phyloP scores from a whole-genome alignment of 1,284 basidiomycete genomes.

The Ustilago hordei region DNA sequence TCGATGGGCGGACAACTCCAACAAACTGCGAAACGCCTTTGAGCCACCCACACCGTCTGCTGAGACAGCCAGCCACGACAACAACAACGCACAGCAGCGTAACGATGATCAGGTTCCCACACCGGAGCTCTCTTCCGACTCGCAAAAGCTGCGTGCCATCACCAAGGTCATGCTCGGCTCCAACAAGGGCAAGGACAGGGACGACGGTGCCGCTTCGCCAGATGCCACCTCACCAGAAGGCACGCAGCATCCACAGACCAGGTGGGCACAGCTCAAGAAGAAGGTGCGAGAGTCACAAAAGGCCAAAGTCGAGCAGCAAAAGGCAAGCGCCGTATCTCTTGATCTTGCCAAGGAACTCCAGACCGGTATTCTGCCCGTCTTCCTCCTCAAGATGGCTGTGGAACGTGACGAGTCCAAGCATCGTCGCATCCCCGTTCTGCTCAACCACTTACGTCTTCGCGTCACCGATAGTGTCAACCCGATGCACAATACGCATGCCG shows the following conservation, averaged over 20 bases:
- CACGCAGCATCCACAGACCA: slow-evolving; percentile 25
- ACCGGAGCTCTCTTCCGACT: slow-evolving; percentile 43
- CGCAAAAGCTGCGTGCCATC: slow-evolving; percentile 47
- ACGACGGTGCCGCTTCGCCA: slow-evolving; percentile 18
- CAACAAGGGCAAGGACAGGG: slow-evolving; percentile 23
- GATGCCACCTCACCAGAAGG: slow-evolving; percentile 15
- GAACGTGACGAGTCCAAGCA: slow-evolving; percentile 89
- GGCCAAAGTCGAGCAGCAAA: slow-evolving; percentile 43
- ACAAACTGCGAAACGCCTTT: slow-evolving; percentile 49
- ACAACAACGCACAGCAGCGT: slow-evolving; percentile 5
- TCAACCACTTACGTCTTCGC: slow-evolving; percentile 85
- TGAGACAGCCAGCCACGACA: slow-evolving; percentile 7
- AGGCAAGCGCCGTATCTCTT: slow-evolving; percentile 38
- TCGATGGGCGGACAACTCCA: slow-evolving; percentile 47
- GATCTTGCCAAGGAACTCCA: slow-evolving; percentile 53
- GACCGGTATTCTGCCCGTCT: slow-evolving; percentile 51
- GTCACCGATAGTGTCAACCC: slow-evolving; percentile 88
- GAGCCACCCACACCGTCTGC: slow-evolving; percentile 40
- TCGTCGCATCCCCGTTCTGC: slow-evolving; percentile 84
- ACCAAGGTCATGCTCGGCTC: slow-evolving; percentile 56
- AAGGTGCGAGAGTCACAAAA: slow-evolving; percentile 55
- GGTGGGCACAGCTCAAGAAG: slow-evolving; percentile 55
- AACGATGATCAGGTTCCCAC: slow-evolving; percentile 27
- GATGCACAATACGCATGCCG: slow-evolving; percentile 80
- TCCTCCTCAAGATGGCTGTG: slow-evolving; percentile 81